Evolutionary conservation across 768 basidiomycete genomes (phyloP), one percentile per base, ranked within the genome.

Genomic region (Obba rivulosa): DNA sequence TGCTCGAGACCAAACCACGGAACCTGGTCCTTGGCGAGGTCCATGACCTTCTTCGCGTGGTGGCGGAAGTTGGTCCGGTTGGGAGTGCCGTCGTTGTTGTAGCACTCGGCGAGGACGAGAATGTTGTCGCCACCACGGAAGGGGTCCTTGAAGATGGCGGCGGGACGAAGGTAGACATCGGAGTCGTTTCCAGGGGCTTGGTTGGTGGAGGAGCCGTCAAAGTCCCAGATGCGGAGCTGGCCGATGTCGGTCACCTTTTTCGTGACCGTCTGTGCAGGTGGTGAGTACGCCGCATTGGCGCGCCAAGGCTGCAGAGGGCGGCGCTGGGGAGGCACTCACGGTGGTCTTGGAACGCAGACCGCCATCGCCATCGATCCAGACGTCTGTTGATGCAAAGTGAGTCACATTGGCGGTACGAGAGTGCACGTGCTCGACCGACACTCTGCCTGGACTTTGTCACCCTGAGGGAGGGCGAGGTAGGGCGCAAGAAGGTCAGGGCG

Each of bases 1-100:
- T 99, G 96, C 71, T 98, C 95, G 54, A 98, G 76, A 73, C 95
- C 93, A 68, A 99, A 98, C 96, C 96, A 99, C 25, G 96, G 96
- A 46, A 72, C 73, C 20, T 62, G 16, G 1, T 82, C 83, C 71
- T 89, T 89, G 59, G 86, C 89, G 50, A 84, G 80, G 50, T 98
- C 93, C 92, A 99, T 97, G 62, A 85, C 76, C 78, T 99, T 98
- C 68, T 85, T 85, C 51, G 92, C 87, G 60, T 90, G 82, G 66
- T 95, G 87, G 55, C 96, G 92, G 79, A 81, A 81, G 79, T 99
- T 99, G 67, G 92, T 94, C 68, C 78, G 80, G 78, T 98, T 98
- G 49, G 95, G 94, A 31, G 93, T 96, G 52, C 96, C 96, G 58
- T 99, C 96, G 73, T 82, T 96, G 84, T 96, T 96, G 83, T 95